These are phyloP conservation scores for Aspergillus pseudoviridinutans DNA, from an alignment of 2,329 filamentous ascomycete genomes.

Conservation along the genomic window DNA sequence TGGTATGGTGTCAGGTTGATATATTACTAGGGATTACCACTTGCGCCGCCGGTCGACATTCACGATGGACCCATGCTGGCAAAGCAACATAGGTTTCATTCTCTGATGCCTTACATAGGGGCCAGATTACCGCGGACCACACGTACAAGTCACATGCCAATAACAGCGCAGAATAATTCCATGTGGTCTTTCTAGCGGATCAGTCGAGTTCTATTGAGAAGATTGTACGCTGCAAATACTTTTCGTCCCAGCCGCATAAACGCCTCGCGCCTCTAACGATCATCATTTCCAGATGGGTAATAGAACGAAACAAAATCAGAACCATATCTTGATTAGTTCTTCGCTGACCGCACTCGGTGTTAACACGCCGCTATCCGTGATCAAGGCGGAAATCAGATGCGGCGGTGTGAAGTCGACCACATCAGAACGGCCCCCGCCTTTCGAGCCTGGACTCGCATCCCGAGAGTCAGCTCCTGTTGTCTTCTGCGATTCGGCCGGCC, in stretches of 20 bases:
- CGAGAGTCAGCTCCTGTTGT: conserved; percentile 8
- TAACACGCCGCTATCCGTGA: conserved; percentile 61
- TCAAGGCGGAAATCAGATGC: conserved; percentile 59
- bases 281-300: conserved; percentile 9
- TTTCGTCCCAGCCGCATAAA: conserved; percentile 4
- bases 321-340: conserved; percentile 62
- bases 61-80: too few relatives aligned
- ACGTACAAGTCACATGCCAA: not conserved
- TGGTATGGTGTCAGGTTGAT: too few relatives aligned
- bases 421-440: conserved; percentile 26
- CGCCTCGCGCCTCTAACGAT: conserved; percentile 14
- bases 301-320: conserved; percentile 18
- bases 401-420: conserved; percentile 54
- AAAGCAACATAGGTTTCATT: not conserved
- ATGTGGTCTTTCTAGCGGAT: not conserved
- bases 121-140: not conserved
- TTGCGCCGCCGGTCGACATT: too few relatives aligned
- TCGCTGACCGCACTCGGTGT: conserved; percentile 63
- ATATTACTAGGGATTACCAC: too few relatives aligned
- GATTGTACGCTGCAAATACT: conserved; percentile 1
- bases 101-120: not conserved
- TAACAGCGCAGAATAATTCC: not conserved
- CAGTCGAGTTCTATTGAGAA: conserved; percentile 1
- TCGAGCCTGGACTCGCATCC: conserved; percentile 12
- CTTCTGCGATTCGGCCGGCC: conserved; percentile 16